phyloP scores from a whole-genome alignment of 768 basidiomycete genomes.

The Dioszegia crocea region DNA sequence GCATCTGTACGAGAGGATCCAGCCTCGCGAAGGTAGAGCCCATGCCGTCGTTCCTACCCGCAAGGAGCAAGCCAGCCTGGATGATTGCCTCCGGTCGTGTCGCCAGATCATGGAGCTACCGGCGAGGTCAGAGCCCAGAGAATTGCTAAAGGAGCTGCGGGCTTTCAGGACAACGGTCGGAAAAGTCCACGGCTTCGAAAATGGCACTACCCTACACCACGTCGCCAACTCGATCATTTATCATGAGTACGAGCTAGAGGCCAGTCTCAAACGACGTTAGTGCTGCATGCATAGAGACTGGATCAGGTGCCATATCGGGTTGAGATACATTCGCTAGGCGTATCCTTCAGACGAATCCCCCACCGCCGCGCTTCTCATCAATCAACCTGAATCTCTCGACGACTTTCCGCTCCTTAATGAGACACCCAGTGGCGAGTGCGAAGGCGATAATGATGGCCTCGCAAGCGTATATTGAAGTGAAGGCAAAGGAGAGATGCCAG shows the following conservation, averaged over 20 bases:
- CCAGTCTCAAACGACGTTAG: no score
- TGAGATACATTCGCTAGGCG: no score
- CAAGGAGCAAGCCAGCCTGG: background rate
- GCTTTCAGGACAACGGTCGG: no score
- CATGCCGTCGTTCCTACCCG: background rate
- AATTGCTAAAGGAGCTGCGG: no score
- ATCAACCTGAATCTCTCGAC: slow-evolving; percentile 66
- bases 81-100: background rate
- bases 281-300: no score
- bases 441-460: slow-evolving; percentile 73
- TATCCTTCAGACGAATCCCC: slow-evolving; percentile 60
- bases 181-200: no score
- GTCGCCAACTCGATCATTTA: no score
- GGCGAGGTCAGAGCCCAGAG: background rate
- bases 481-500: slow-evolving; percentile 65
- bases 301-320: no score
- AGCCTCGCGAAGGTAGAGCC: background rate
- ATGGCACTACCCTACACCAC: no score
- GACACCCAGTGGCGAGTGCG: slow-evolving; percentile 74
- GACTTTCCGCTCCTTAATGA: slow-evolving; percentile 67
- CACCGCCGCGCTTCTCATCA: slow-evolving; percentile 79
- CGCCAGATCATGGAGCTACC: background rate
- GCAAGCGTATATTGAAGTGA: slow-evolving; percentile 77
- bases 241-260: no score
- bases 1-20: background rate